phyloP scores from a whole-genome alignment of 2,329 filamentous ascomycete genomes.

The Talaromyces albobiverticillius region DNA sequence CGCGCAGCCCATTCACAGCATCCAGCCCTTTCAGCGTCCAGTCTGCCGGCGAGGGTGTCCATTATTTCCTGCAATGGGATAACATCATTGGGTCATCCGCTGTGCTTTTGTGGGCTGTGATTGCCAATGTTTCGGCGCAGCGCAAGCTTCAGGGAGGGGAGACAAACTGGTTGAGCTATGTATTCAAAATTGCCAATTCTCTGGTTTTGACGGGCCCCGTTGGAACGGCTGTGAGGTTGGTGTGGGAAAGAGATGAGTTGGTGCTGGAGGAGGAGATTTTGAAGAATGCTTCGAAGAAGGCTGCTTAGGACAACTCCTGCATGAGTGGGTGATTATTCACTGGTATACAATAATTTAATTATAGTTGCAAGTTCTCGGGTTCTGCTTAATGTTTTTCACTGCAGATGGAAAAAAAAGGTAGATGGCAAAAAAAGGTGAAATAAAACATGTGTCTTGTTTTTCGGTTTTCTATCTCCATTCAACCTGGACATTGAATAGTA shows the following conservation, averaged over 20 bases:
- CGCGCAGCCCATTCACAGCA: constrained; percentile 34
- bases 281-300: constrained; percentile 21
- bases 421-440: neutral
- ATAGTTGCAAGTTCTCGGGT: too few relatives aligned
- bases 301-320: too few relatives aligned
- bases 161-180: constrained; percentile 24
- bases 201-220: constrained; percentile 42
- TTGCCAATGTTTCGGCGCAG: constrained; percentile 32
- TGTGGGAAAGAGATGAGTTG: constrained; percentile 52
- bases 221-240: constrained; percentile 43
- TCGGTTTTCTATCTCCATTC: constrained; percentile 10
- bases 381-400: too few relatives aligned
- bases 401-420: too few relatives aligned
- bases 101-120: constrained; percentile 46
- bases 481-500: neutral
- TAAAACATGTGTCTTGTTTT: constrained; percentile 6
- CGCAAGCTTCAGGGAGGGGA: constrained; percentile 23
- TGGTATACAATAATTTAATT: too few relatives aligned
- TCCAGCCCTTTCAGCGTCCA: constrained; percentile 27
- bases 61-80: constrained; percentile 51
- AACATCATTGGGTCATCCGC: constrained; percentile 42
- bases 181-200: constrained; percentile 35
- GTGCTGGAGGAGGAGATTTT: constrained; percentile 19
- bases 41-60: constrained; percentile 40
- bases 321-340: too few relatives aligned